Evolutionary conservation across 2,329 filamentous ascomycete genomes (phyloP).

Genomic region (Simplicillium aogashimaense): DNA sequence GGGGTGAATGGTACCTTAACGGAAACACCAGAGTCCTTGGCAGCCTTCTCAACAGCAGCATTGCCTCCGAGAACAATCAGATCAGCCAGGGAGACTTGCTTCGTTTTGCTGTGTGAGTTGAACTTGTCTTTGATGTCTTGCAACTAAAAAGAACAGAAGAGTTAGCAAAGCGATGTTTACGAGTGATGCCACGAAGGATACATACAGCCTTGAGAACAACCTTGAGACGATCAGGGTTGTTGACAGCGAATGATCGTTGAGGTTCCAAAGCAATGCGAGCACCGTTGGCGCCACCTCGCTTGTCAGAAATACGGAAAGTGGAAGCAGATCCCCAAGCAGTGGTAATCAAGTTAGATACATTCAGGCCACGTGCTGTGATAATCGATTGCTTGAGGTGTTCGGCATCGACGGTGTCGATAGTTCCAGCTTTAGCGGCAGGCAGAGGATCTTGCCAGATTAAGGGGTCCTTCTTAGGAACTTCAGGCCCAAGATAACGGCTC

Average conservation of each 20-base stretch:
- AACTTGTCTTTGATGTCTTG: conserved; percentile 58
- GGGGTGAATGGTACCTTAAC: conserved; percentile 61
- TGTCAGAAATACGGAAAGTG: conserved; percentile 66
- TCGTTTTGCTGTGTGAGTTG: conserved; percentile 44
- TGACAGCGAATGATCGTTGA: conserved; percentile 62
- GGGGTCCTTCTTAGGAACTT: conserved; percentile 57
- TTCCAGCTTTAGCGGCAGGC: conserved; percentile 43
- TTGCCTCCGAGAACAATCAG: conserved; percentile 66
- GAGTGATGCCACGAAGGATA: too few species aligned
- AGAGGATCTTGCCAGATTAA: conserved; percentile 67
- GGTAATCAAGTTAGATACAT: conserved; percentile 50
- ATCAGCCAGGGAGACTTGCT: conserved; percentile 45
- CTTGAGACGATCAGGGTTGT: conserved; percentile 58
- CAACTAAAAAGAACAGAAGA: conserved; percentile 22
- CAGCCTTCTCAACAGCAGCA: conserved; percentile 64
- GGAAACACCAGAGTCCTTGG: conserved; percentile 33
- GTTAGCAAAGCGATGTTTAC: too few species aligned
- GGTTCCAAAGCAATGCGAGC: conserved; percentile 66
- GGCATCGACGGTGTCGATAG: conserved; percentile 53
- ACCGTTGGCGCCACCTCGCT: conserved; percentile 75
- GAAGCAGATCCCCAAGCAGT: conserved; percentile 62
- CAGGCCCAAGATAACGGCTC: conserved; percentile 62
- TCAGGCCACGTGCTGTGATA: conserved; percentile 46
- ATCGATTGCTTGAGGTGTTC: conserved; percentile 59
- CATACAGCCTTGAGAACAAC: conserved; percentile 51